Conservation (phyloP, 2,329 filamentous ascomycete species). For the Colletotrichum musicola region DNA sequence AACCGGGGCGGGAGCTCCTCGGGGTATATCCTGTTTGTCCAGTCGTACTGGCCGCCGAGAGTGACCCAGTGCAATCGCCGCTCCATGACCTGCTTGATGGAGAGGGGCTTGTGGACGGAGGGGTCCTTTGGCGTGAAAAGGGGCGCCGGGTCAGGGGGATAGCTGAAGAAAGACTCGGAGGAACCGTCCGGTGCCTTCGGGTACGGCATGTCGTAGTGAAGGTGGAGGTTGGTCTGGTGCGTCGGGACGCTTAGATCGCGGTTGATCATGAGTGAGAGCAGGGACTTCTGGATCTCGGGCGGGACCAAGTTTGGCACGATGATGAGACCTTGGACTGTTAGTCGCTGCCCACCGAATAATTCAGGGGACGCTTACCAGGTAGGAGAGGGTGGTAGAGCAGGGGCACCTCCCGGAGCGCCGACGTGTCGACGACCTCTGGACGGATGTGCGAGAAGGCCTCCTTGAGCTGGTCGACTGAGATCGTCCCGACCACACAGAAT, state of each 20-base stretch:
- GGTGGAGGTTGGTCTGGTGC: constrained; percentile 91
- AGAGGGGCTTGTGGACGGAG: constrained; percentile 79
- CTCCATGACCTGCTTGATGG: constrained; percentile 76
- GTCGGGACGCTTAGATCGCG: constrained; percentile 77
- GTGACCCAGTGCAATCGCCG: constrained; percentile 94
- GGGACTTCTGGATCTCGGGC: constrained; percentile 72
- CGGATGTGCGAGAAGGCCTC: constrained; percentile 58
- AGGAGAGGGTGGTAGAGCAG: constrained; percentile 76
- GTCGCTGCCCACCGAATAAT: too few species aligned
- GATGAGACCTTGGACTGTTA: constrained; percentile 73
- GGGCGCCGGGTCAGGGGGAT: constrained; percentile 63
- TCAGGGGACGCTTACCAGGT: constrained; percentile 68
- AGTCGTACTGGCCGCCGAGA: constrained; percentile 95
- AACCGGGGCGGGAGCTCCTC: constrained; percentile 76
- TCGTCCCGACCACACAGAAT: constrained; percentile 60
- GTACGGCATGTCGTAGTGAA: constrained; percentile 81
- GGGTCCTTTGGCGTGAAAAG: constrained; percentile 77
- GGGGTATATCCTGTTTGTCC: constrained; percentile 89
- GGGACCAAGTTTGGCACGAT: constrained; percentile 83
- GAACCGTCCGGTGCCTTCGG: constrained; percentile 38
- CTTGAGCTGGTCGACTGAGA: constrained; percentile 57
- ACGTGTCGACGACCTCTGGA: constrained; percentile 47
- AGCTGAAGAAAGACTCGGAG: constrained; percentile 66
- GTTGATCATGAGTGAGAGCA: constrained; percentile 83
- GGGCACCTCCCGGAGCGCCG: constrained; percentile 53